phyloP scores from a whole-genome alignment of 1,139 yeast genomes.

The Candida buenavistaensis region DNA sequence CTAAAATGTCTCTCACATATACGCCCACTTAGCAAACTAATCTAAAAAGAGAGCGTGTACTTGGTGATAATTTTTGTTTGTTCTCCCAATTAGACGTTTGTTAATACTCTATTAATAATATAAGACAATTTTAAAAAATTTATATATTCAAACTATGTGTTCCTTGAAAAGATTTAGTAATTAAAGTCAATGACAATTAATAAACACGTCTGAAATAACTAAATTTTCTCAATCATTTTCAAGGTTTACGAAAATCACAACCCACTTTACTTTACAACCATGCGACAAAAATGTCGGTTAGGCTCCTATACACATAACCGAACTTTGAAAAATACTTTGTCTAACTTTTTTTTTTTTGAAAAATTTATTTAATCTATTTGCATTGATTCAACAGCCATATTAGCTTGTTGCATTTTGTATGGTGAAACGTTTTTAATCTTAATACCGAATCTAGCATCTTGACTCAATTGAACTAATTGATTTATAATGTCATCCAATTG shows the following conservation, averaged over 20 bases:
- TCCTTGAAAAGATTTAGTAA: too few relatives aligned
- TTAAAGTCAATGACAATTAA: too few relatives aligned
- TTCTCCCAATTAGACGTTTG: too few relatives aligned
- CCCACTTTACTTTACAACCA: not conserved
- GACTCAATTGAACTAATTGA: slow-evolving; percentile 56
- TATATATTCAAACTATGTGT: too few relatives aligned
- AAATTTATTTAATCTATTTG: slow-evolving; percentile 30
- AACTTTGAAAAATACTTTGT: too few relatives aligned
- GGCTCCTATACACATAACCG: not conserved
- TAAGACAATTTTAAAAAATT: too few relatives aligned
- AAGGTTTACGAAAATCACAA: not conserved
- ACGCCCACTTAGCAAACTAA: too few relatives aligned
- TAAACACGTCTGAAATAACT: not conserved
- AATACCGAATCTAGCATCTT: slow-evolving; percentile 69
- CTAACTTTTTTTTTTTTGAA: not conserved
- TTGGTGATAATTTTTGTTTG: too few relatives aligned
- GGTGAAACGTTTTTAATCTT: slow-evolving; percentile 61
- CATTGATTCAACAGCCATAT: slow-evolving; percentile 30
- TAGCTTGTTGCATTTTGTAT: slow-evolving; percentile 33
- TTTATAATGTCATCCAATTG: slow-evolving; percentile 48
- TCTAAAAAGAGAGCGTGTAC: too few relatives aligned
- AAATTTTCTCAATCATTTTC: not conserved
- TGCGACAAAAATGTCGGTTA: too few relatives aligned
- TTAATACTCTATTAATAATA: too few relatives aligned
- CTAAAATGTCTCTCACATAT: not conserved